Base-by-base conservation (phyloP, 176 grass and related monocot species). In the Saccharum spontaneum region DNA sequence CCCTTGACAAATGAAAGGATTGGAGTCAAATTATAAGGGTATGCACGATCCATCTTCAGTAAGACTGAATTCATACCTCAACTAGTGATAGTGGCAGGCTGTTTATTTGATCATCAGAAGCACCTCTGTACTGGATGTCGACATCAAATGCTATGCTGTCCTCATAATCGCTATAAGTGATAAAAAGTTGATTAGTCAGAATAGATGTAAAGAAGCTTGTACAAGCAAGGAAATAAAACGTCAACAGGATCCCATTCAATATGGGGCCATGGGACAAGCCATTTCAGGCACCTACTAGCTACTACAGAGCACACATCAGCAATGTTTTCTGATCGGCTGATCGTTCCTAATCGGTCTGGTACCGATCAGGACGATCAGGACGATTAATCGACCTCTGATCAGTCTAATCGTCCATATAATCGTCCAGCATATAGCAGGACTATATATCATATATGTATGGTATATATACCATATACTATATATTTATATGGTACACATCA, bases 101-200 rank as follows among this genome's bases (percentile, higher is more conserved):
- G 76, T 93, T 86, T 79, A 98, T 98, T 87, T 95, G 90, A 22
- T 45, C 63, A 52, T 90, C 93, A 70, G 89, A 84, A 75, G 87
- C 92, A 70, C 92, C 91, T 14, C 67, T 78, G 71, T 79, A 68
- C 36, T 79, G 79, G 66, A 87, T 90, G 59, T 78, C 78, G 20
- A 80, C 80, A 75, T 92, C 89, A 67, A 87, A 76, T n/a, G 60
- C 28, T 22, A 84, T 80, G 1, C 88, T 12, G 45, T 77, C 86
- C 89, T 95, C 93, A 75, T 93, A 98, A 36, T 95, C 86, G 18
- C 95, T 98, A 55, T 39, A 80, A 73, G 65, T 26, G 23, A 81
- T 71, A 84, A 86, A 41, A 74, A 73, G 36, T 1, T 67, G 57
- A 69, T 74, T 67, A 79, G 74, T 73, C 28, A 74, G 11, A 73